phyloP scores from a whole-genome alignment of 2,329 filamentous ascomycete species.

The Aspergillus sp. region DNA sequence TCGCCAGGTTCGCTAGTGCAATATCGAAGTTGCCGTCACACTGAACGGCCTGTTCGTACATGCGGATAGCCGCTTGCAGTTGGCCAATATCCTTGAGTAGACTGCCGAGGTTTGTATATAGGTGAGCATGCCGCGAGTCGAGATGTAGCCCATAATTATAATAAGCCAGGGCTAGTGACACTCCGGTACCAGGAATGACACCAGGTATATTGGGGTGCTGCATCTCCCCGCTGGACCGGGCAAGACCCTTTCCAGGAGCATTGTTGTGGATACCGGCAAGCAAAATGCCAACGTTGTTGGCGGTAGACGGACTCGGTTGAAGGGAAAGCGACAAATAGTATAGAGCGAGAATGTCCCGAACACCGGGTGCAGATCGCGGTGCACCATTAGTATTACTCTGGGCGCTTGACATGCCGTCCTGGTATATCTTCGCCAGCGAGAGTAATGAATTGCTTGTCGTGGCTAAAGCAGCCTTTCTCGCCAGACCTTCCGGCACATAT shows the following conservation, averaged over 20 bases:
- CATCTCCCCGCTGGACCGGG: slow-evolving; percentile 37
- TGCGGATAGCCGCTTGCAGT: slow-evolving; percentile 83
- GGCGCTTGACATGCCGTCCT: slow-evolving; percentile 86
- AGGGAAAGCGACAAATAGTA: slow-evolving; percentile 95
- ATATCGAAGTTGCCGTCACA: slow-evolving; percentile 97
- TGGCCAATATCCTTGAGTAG: slow-evolving; percentile 95
- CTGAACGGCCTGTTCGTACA: slow-evolving; percentile 93
- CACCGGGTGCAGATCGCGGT: slow-evolving; percentile 67
- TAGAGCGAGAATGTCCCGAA: slow-evolving; percentile 87
- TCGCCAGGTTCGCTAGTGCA: slow-evolving; percentile 91
- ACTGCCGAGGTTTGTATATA: slow-evolving; percentile 95
- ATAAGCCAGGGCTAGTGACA: slow-evolving; percentile 84
- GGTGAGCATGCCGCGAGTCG: slow-evolving; percentile 85
- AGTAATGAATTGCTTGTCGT: slow-evolving; percentile 95
- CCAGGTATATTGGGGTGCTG: slow-evolving; percentile 65
- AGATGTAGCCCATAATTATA: slow-evolving; percentile 91
- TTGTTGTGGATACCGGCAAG: slow-evolving; percentile 89
- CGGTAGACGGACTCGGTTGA: slow-evolving; percentile 93
- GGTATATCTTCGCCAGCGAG: slow-evolving; percentile 95
- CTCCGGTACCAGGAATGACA: slow-evolving; percentile 78
- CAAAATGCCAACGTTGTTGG: slow-evolving; percentile 96
- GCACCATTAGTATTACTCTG: slow-evolving; percentile 49
- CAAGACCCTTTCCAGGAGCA: slow-evolving; percentile 39
- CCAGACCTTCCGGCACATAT: slow-evolving; percentile 67
- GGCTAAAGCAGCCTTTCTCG: slow-evolving; percentile 77